phyloP scores from a whole-genome alignment of 306 rosid species.

The Senna siamea region DNA sequence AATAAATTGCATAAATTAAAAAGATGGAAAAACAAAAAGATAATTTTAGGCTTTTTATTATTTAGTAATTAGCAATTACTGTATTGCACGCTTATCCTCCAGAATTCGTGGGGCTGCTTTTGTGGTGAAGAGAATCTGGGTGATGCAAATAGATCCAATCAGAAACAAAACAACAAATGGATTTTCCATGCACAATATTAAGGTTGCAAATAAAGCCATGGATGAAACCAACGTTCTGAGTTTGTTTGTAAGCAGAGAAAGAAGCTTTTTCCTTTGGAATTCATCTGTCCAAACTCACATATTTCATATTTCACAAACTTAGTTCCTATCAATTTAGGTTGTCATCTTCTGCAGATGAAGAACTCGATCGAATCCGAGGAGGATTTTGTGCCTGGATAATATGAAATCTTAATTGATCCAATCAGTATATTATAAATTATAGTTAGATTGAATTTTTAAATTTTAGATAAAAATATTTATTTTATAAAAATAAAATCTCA shows the following conservation, averaged over 20 bases:
- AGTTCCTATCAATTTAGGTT: slow-evolving; percentile 45
- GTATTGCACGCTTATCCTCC: background rate
- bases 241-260: slow-evolving; percentile 48
- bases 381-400: slow-evolving; percentile 29
- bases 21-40: too few relatives aligned
- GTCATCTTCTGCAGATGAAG: slow-evolving; percentile 28
- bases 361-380: slow-evolving; percentile 28
- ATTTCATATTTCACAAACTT: slow-evolving; percentile 18
- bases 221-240: slow-evolving; percentile 46
- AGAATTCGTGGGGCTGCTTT: slow-evolving; percentile 12
- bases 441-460: too few relatives aligned
- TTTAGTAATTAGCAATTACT: background rate
- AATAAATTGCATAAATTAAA: too few relatives aligned
- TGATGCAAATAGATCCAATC: background rate
- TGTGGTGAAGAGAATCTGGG: slow-evolving; percentile 20
- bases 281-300: background rate
- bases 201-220: slow-evolving; percentile 46
- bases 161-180: too few relatives aligned
- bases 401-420: background rate
- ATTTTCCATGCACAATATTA: too few relatives aligned
- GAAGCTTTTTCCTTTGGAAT: slow-evolving; percentile 30
- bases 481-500: too few relatives aligned
- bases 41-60: background rate
- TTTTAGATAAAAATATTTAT: too few relatives aligned
- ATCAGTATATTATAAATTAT: too few relatives aligned